These are phyloP conservation scores for Streptanthus diversifolius DNA, from an alignment of 345 rosid genomes.

Conservation along the genomic window DNA sequence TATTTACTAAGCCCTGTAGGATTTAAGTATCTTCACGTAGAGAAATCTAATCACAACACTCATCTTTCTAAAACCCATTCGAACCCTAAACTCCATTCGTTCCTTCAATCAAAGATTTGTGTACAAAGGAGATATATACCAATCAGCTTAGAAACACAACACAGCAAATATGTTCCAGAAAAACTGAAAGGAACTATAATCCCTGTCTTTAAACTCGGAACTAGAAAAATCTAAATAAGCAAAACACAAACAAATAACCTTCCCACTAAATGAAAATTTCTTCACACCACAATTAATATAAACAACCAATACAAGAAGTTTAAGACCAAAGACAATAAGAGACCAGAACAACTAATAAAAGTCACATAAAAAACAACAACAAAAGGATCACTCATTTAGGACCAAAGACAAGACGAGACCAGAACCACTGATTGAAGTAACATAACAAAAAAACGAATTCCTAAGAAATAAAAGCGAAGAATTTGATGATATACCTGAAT, in stretches of 20 bases:
- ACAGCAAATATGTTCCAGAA: not conserved
- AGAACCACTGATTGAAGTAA: not conserved
- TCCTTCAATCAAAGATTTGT: not conserved
- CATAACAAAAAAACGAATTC: not conserved
- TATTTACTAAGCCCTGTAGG: no score
- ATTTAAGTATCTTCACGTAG: no score
- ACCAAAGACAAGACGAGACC: not conserved
- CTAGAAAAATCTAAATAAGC: not conserved
- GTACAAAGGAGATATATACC: not conserved
- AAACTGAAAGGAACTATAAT: not conserved
- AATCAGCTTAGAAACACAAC: not conserved
- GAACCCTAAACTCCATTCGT: not conserved
- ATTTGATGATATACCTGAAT: constrained; percentile 45
- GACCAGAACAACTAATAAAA: not conserved
- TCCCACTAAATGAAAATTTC: not conserved
- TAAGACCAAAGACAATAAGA: not conserved
- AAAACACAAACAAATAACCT: not conserved
- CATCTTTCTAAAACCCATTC: not conserved
- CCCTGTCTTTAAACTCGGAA: not conserved
- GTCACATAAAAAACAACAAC: not conserved
- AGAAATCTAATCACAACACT: no score
- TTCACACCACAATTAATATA: not conserved
- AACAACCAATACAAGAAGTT: no score
- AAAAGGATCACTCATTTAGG: no score
- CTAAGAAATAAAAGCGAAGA: no score